Base-by-base conservation (phyloP, 257 asterid species). In the Solanum habrochaites region DNA sequence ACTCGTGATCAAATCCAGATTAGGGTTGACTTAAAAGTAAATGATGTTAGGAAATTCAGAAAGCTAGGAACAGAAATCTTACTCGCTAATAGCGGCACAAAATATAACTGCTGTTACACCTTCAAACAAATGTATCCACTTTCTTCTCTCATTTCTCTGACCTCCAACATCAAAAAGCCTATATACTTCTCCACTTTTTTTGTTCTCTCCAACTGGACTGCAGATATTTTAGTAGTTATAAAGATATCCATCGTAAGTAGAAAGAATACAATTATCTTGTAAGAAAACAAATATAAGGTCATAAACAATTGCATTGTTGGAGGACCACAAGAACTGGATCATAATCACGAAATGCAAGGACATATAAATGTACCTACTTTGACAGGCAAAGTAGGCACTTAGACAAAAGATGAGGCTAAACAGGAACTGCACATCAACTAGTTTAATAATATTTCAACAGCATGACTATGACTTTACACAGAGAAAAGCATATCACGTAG, bases 41-140 rank as follows among this genome's bases (percentile, higher is more conserved):
- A 80, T 80, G 66, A 27, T 81, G 11, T 49, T 18, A 27, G 43
- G 29, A 29, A 49, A 27, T 47, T 81, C 85, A 81, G 69, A 42
- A 81, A 82, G 87, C 49, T 85, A 20, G 80, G 56, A 90, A 71
- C 14, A 87, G 82, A 25, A 90, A 58, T 43, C 96, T 89, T 93
- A 97, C 99, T 97, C 99, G 95, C 98, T 97, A 85, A 97, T 93
- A 83, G 99, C 95, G 16, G 99, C 99, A 93, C 99, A 97, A 91
- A 97, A 97, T 90, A 97, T 97, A 87, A 97, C 99, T 85, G 99
- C 99, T 71, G 99, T 92, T 85, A 97, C 99, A 60, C 99, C 99
- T 92, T 97, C 99, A 77, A 97, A 97, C 75, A 97, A 94, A 94
- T 97, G 99, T 88, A 97, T 97, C 99, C 99, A 97, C 90, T 95